Evolutionary conservation across 176 grass and related monocot species (phyloP), one percentile per base, ranked within the genome.

Genomic region (Raddia distichophylla): DNA sequence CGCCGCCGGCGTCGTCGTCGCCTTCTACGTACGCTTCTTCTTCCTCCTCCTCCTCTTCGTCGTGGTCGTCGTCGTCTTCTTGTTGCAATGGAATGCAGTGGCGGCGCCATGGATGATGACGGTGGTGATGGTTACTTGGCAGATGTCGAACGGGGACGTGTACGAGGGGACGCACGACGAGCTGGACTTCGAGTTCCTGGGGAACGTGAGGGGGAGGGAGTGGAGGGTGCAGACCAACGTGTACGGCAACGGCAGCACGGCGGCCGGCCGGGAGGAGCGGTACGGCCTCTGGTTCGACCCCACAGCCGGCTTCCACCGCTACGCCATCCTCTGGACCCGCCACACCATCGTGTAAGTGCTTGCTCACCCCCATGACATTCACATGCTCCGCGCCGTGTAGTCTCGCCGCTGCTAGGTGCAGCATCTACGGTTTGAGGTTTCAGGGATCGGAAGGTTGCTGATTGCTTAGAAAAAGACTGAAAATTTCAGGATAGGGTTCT

Each of bases 131-230:
- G 27, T 27, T 1, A 27, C 27, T 27, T 17, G 10, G 74, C 71
- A 97, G 94, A 94, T 97, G 91, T 97, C 94, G 0, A 97, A 97
- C 69, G 89, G 90, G 53, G 92, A 97, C 82, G 90, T 89, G 73
- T 97, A 87, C 55, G 91, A 94, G 85, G 82, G 82, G 87, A 97
- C 87, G 42, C 94, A 97, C 81, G 94, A 97, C 76, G 94, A 97
- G 75, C 68, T 97, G 52, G 94, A 97, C 82, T 97, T 97, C 64
- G 94, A 97, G 88, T 97, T 97, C 90, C 88, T 97, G 59, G 94
- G 94, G 69, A 97, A 92, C 64, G 68, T 92, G 52, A 87, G 70
- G 34, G 94, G 92, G 0, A 75, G 27, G 73, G 90, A 94, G 32
- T 97, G 90, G 87, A 84, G 92, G 74, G 77, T 97, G 72, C 92